These are phyloP conservation scores for Penstemon barbatus DNA, from an alignment of 257 asterid genomes.

Conservation along the genomic window DNA sequence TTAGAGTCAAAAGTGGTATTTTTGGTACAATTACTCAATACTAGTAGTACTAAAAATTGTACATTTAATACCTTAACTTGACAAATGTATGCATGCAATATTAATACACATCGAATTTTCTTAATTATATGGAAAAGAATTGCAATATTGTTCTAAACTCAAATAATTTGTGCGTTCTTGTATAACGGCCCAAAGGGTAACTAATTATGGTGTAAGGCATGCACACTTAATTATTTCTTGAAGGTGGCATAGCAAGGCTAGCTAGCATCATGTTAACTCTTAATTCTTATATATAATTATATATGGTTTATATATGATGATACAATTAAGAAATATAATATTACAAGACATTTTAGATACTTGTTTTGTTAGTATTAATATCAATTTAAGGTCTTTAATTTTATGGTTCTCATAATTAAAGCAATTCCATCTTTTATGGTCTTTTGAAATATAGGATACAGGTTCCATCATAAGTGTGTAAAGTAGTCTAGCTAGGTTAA, in stretches of 20 bases:
- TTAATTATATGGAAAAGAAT: background rate
- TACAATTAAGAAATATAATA: constrained; percentile 40
- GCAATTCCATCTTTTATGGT: too few relatives aligned
- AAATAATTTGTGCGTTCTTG: too few relatives aligned
- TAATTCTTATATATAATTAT: background rate
- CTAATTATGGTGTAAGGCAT: constrained; percentile 35
- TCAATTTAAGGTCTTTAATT: constrained; percentile 22
- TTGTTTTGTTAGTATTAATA: constrained; percentile 30
- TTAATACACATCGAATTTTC: background rate
- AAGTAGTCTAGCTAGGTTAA: too few relatives aligned
- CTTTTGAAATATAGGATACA: too few relatives aligned
- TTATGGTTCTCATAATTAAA: background rate
- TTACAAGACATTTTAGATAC: constrained; percentile 37
- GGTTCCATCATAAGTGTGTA: too few relatives aligned
- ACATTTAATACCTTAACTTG: too few relatives aligned
- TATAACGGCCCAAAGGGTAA: constrained; percentile 17
- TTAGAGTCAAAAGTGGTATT: too few relatives aligned
- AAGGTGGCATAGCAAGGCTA: constrained; percentile 30
- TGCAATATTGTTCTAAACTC: background rate
- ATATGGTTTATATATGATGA: constrained; percentile 17
- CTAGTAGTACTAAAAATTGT: too few relatives aligned
- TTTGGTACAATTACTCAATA: too few relatives aligned
- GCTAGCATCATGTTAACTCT: constrained; percentile 31
- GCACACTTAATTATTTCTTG: constrained; percentile 26
- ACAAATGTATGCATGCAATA: too few relatives aligned